Evolutionary conservation across 306 rosid genomes (phyloP), one percentile per base, ranked within the genome.

Genomic region (Prunus armeniaca): DNA sequence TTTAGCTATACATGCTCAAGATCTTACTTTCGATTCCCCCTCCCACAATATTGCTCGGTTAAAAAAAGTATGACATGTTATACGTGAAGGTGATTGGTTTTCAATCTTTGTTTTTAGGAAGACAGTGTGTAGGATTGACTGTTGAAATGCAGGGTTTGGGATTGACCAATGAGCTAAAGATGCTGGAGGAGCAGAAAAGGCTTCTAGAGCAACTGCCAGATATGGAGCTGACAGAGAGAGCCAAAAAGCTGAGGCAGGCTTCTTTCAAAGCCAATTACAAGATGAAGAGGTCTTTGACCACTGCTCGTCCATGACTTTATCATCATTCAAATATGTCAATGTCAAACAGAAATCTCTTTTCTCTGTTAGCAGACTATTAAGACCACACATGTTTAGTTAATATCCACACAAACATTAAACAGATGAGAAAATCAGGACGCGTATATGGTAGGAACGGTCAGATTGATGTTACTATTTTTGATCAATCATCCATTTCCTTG

Each of bases 201-300:
- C 67, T 89, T 67, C 2, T 90, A 22, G 90, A 88, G 80, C 81
- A 68, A 34, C 2, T 73, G n/a, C 98, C 98, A 0, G 85, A 87
- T 22, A 51, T 76, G 87, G 90, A 88, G 41, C 69, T 95, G 9
- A 81, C 76, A 18, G 71, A 78, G 73, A 75, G 83, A 69, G 74
- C 88, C 75, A 94, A 89, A 84, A 94, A 77, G 83, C 83, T 94
- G 49, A 90, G 98, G 79, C 96, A 94, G 50, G 89, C 92, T 34
- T 81, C 84, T 74, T 89, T 92, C 79, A 94, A 92, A 74, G 88
- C 95, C 14, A 89, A 88, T 52, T 83, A 86, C 89, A 89, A 84
- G 84, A 91, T 78, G 71, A 88, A 81, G 74, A 84, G 80, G 73
- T 67, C 64, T 5, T 56, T 72, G 75, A 51, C 20, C 19, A 17